phyloP scores from a whole-genome alignment of 2,329 filamentous ascomycete genomes.

The Trichoderma sp. region DNA sequence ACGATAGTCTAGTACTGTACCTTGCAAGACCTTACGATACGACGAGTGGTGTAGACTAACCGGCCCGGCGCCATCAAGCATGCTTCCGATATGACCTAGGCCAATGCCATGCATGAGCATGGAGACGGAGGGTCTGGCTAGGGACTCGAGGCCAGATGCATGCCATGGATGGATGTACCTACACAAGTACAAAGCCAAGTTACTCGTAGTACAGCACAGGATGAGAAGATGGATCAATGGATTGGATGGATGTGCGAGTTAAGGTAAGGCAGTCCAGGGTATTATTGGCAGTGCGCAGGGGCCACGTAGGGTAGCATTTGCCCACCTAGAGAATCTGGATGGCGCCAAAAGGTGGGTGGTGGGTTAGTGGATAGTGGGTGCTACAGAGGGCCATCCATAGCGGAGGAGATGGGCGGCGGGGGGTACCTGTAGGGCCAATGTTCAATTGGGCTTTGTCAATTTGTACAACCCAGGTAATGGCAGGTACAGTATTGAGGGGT shows the following conservation, averaged over 20 bases:
- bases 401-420: background rate
- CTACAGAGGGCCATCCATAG: background rate
- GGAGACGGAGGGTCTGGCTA: conserved; percentile 37
- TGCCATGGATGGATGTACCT: conserved; percentile 22
- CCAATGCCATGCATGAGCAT: conserved; percentile 41
- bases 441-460: background rate
- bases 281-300: background rate
- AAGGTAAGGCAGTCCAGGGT: background rate
- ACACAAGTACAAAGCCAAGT: background rate
- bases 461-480: background rate
- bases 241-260: background rate
- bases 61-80: conserved; percentile 22
- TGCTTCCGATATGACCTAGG: conserved; percentile 28
- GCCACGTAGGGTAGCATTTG: conserved; percentile 9
- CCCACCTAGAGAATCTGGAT: background rate
- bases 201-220: background rate
- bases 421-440: background rate
- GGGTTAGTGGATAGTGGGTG: background rate
- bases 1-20: background rate
- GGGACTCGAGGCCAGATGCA: conserved; percentile 27
- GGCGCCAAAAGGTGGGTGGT: conserved; percentile 13
- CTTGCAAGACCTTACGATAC: background rate
- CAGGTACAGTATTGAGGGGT: background rate
- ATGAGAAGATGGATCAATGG: background rate
- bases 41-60: conserved; percentile 17